Percentiles rank a stretch among this genome's conserved stretches.
Evolutionary conservation across 2,329 filamentous ascomycete species (phyloP).

Genomic region (Aspergillus novofumigatus): DNA sequence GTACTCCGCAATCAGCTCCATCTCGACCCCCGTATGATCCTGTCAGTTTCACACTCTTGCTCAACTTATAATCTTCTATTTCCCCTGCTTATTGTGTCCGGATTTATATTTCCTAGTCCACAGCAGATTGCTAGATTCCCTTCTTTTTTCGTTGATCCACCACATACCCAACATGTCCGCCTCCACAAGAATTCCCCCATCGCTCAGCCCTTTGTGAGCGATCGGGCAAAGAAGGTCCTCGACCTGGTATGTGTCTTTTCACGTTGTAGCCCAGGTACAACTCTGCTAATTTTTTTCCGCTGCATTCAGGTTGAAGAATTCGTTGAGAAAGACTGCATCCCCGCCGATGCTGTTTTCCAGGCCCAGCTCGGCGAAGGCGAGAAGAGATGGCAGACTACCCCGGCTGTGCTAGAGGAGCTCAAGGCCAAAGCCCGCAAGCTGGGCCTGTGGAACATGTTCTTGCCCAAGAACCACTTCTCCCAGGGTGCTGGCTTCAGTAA

Average conservation of each 20-base stretch:
- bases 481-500: slow-evolving; percentile 94
- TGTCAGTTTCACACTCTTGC: slow-evolving; percentile 9
- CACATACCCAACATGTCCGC: slow-evolving; percentile 44
- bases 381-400: slow-evolving; percentile 74
- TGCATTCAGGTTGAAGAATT: slow-evolving; percentile 74
- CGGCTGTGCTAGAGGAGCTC: slow-evolving; percentile 78
- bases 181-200: slow-evolving; percentile 54
- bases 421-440: slow-evolving; percentile 78
- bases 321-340: slow-evolving; percentile 91
- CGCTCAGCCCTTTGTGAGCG: slow-evolving; percentile 66
- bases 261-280: neutral
- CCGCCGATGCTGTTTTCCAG: slow-evolving; percentile 73
- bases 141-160: neutral
- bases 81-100: neutral
- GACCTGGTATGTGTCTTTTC: slow-evolving; percentile 55
- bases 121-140: neutral
- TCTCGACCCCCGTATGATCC: slow-evolving; percentile 1
- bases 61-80: slow-evolving; percentile 2
- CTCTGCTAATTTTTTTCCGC: slow-evolving; percentile 2
- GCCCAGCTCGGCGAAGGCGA: slow-evolving; percentile 75
- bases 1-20: slow-evolving; percentile 19
- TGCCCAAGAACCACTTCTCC: slow-evolving; percentile 91
- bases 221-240: slow-evolving; percentile 75
- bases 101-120: neutral
- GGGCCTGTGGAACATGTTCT: slow-evolving; percentile 97